phyloP scores from a whole-genome alignment of 441 rosid genomes.

The Jatropha podagrica region DNA sequence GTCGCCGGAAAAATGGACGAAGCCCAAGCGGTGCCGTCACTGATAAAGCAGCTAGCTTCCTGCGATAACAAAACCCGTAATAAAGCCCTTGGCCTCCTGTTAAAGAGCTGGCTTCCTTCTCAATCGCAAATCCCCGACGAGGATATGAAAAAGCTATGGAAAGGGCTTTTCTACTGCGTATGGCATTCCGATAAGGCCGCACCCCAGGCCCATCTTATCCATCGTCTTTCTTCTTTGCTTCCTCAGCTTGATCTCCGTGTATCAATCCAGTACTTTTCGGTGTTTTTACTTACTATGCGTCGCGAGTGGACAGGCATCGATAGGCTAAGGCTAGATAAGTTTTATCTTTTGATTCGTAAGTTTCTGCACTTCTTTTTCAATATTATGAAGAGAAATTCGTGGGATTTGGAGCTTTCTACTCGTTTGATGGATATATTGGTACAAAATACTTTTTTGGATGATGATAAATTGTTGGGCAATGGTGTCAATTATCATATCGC shows the following conservation, averaged over 20 bases:
- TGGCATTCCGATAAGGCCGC: conserved; percentile 91
- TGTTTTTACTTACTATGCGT: conserved; percentile 78
- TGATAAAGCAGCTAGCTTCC: conserved; percentile 70
- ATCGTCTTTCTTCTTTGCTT: conserved; percentile 54
- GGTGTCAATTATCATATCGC: conserved; percentile 86
- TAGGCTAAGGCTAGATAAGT: conserved; percentile 78
- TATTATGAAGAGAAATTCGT: conserved; percentile 44
- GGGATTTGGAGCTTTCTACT: conserved; percentile 60
- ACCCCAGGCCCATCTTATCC: conserved; percentile 61
- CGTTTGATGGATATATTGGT: conserved; percentile 48
- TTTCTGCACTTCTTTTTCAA: conserved; percentile 53
- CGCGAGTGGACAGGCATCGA: conserved; percentile 94
- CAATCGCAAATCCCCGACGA: conserved; percentile 62
- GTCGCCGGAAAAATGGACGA: background rate
- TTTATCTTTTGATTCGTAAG: conserved; percentile 75
- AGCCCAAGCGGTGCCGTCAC: conserved; percentile 40
- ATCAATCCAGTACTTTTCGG: conserved; percentile 57
- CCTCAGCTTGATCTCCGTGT: conserved; percentile 49
- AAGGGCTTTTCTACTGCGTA: conserved; percentile 89
- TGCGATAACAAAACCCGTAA: conserved; percentile 64
- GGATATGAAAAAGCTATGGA: conserved; percentile 88
- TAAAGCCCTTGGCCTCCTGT: conserved; percentile 51
- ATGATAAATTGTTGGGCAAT: conserved; percentile 57
- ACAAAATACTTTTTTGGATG: conserved; percentile 47
- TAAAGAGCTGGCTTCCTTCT: conserved; percentile 70